Evolutionary conservation across 805 yeast genomes (phyloP), one percentile per base, ranked within the genome.

Genomic region (Wickerhamomyces canadensis): DNA sequence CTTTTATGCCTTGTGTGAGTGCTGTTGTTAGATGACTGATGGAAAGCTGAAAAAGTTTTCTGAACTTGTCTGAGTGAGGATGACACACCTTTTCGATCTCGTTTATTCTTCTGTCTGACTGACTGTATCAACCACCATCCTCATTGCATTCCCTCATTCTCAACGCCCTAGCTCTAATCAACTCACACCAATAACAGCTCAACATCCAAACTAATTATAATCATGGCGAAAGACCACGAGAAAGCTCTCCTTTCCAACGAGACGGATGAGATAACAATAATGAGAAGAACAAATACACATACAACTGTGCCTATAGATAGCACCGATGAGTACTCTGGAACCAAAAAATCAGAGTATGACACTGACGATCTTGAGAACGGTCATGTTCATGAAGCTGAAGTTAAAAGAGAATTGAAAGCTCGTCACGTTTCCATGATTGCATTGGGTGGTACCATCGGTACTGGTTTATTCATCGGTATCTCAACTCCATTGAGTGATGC

Each of bases 401-500:
- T 76, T 41, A 72, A 74, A 47, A 67, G 88, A 55, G 72, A 68
- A 35, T 63, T 82, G 44, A 79, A 80, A 54, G 74, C 80, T 17
- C 68, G 91, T 50, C 87, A 80, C 51, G 72, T 82, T 30, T 70
- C 83, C 21, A 80, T 82, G 87, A 76, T 82, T 51, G 86, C 88
- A 34, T 66, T 82, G 24, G 91, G 89, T 44, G 89, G 88, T 46
- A 78, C 88, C 25, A 80, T 83, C 42, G 89, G 89, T 51, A 81
- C 88, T 2, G 89, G 89, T 57, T 65, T 82, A 29, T 79, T 82
- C 62, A 75, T 83, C 33, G 78, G 84, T 52, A 70, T 82, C 27
- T 67, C 78, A 2, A 51, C 69, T 3, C 78, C 84, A 7, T 52
- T 82, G 19, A 52, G 61, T 4, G 50, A 62, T 18, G 75, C 84